Evolutionary conservation across 1,284 basidiomycete species (phyloP), one percentile per base, ranked within the genome.

Genomic region (Boletellus deceptivus): DNA sequence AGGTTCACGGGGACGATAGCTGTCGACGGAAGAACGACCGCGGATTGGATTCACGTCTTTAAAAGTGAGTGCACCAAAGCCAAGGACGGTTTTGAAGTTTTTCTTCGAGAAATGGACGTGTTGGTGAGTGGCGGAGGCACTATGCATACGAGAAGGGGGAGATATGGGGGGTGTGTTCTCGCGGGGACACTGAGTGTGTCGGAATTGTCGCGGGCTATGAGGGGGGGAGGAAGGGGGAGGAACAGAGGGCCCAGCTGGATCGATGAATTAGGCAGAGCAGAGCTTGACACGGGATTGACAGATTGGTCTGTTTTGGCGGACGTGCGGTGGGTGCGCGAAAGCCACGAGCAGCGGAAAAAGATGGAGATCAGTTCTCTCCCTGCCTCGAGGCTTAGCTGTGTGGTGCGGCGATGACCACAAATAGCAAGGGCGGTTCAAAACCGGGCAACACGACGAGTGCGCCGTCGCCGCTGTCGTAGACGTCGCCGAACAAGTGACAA

Each of bases 11-110:
- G 59, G 54, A 51, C 52, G 57, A 54, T 54, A 59, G 60, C 44
- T 52, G 49, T 70, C 68, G 14, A 55, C 54, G 7, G 65, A 70
- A n/a, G 68, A 53, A 43, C 65, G 68, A 35, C 47, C 52, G 22
- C 59, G 61, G 43, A 55, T 55, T 48, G 59, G 56, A 48, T 56
- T 58, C 13, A 65, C 55, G 63, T 65, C 64, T 54, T 58, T 69
- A 54, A 69, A 65, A 17, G 63, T 62, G 40, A 66, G 46, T 43
- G 66, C 53, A 60, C 59, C 56, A 43, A 75, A 64, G 46, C 73
- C 73, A 43, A 79, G 66, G 43, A 73, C 72, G 11, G 72, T 59
- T 60, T 70, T 72, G 64, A 76, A 69, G 59, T 69, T 72, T 64
- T 70, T 69, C 68, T 69, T 73, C 34, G 71, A 63, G 43, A 67